These are phyloP conservation scores for Candida boleticola DNA, from an alignment of 805 yeast species.

Conservation along the genomic window DNA sequence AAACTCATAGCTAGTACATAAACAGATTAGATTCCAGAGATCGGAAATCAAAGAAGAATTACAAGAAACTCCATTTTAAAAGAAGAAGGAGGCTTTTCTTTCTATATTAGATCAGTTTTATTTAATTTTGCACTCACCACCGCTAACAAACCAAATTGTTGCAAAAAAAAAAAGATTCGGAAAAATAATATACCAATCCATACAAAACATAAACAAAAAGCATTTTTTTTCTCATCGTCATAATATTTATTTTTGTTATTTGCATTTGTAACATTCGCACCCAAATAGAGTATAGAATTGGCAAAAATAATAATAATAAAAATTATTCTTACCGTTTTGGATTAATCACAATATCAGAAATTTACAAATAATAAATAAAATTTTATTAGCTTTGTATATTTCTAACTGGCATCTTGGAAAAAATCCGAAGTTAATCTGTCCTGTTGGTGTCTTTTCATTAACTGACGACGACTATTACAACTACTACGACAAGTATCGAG, in stretches of 20 bases:
- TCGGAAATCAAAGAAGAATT: neutral
- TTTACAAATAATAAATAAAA: no score
- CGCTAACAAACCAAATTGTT: no score
- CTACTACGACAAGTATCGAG: no score
- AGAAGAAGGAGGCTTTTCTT: no score
- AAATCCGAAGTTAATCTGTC: no score
- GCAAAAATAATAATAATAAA: conserved; percentile 1
- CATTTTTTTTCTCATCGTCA: neutral
- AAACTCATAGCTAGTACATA: neutral
- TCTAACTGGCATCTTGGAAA: neutral
- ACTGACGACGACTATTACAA: no score
- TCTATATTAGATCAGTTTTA: no score
- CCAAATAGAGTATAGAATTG: neutral
- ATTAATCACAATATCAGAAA: conserved; percentile 1
- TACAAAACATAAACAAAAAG: neutral
- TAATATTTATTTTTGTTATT: neutral
- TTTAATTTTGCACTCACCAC: no score
- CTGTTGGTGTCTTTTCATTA: no score
- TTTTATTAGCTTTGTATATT: neutral
- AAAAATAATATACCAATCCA: no score
- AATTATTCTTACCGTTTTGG: conserved; percentile 1
- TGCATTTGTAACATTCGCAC: conserved; percentile 3
- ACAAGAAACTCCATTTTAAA: neutral
- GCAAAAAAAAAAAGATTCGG: no score
- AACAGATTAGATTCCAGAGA: neutral